Base-by-base conservation (phyloP, 176 grass and related monocot genomes). In the Carex pumila region DNA sequence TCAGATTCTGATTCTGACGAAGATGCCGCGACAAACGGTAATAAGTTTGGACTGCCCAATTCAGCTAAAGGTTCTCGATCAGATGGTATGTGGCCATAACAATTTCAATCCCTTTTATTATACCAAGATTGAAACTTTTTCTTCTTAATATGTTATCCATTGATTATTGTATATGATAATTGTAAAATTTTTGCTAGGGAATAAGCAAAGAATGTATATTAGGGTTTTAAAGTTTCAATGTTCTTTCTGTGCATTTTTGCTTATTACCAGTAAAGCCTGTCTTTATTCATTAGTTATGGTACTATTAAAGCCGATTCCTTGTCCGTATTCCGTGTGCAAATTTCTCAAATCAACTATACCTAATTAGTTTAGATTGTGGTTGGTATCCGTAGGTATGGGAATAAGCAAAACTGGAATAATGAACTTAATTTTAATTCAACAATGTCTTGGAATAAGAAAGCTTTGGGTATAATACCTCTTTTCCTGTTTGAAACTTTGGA, bases 1-100 rank as follows among this genome's bases (percentile, higher is more conserved):
- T 74, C 86, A 59, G 87, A 78, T 80, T 93, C 93, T 18, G 86
- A 92, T 69, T 95, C 95, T 13, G 91, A 89, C 2, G 84, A 84
- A 4, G 47, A 86, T 39, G 7, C 17, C 0, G 67, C 2, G 18
- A 4, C 41, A 1, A 90, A 92, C 36, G 86, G 29, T 21, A 83
- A 61, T 65, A 84, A 81, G 31, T 88, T 88, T 52, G 86, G 84
- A 21, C 65, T 87, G 50, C 83, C 75, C 74, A 88, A 80, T 67
- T 83, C 81, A 60, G 72, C 88, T 55, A 88, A 91, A 79, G 68
- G 85, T 68, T 43, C 74, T 64, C 63, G 29, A 0, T 22, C 67
- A 25, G 73, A 83, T 80, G 85, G 89, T 92, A 85, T 88, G 87
- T 76, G 67, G 59, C 78, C 25, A 25, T 83, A 52, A 6, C 41